A percentile compares a stretch with the other conserved stretches of the same genome.
These are phyloP conservation scores for Colletotrichum higginsianum DNA, from an alignment of 2,329 filamentous ascomycete genomes.

Conservation along the genomic window DNA sequence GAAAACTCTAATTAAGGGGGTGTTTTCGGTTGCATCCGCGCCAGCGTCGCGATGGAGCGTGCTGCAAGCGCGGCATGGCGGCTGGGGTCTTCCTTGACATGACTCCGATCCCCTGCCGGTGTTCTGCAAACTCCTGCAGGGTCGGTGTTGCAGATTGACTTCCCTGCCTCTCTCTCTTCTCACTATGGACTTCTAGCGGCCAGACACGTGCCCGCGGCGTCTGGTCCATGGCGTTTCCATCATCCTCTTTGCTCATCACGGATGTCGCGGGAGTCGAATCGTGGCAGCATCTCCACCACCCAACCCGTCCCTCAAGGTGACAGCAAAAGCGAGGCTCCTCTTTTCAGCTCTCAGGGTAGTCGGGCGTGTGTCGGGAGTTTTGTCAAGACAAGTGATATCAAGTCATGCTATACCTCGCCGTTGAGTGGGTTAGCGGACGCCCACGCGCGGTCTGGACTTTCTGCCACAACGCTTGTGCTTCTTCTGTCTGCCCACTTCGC, in stretches of 20 bases:
- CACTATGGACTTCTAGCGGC: not conserved
- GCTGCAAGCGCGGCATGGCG: not conserved
- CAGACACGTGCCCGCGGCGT: not conserved
- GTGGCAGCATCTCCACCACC: not conserved
- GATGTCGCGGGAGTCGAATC: not conserved
- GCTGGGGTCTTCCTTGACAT: slow-evolving; percentile 18
- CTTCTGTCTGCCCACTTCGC: not conserved
- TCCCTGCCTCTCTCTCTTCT: not conserved
- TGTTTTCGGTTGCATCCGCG: slow-evolving; percentile 23
- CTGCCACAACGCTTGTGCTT: not conserved
- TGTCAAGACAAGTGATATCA: not conserved
- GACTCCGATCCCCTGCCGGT: not conserved
- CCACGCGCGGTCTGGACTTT: not conserved
- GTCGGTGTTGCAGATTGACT: slow-evolving; percentile 30
- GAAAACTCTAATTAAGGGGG: slow-evolving; percentile 30
- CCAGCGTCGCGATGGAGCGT: slow-evolving; percentile 22
- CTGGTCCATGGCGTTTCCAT: not conserved
- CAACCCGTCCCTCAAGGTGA: not conserved
- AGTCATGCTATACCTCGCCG: slow-evolving; percentile 8
- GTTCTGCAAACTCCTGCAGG: not conserved
- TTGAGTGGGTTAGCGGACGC: not conserved
- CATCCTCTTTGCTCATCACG: not conserved
- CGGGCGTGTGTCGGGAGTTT: not conserved
- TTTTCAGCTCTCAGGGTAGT: not conserved
- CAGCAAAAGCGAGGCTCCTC: not conserved